phyloP scores from a whole-genome alignment of 2,329 filamentous ascomycete genomes.

The Rosellinia necatrix region DNA sequence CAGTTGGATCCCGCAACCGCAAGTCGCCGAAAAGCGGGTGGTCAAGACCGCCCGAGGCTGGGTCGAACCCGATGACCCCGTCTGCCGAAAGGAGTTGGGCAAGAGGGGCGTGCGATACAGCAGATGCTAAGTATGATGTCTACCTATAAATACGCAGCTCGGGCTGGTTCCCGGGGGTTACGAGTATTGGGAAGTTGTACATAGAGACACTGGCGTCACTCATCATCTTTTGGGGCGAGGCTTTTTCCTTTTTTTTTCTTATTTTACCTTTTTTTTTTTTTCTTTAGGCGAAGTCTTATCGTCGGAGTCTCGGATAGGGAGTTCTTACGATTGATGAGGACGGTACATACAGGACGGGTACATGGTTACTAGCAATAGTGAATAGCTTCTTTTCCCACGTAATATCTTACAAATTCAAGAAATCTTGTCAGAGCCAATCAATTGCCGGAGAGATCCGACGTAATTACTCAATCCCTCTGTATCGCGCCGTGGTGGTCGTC shows the following conservation, averaged over 20 bases:
- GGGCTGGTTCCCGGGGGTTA: constrained; percentile 19
- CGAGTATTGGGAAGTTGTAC: constrained; percentile 11
- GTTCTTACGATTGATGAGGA: constrained; percentile 14
- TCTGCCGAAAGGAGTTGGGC: constrained; percentile 73
- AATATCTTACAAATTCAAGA: constrained; percentile 3
- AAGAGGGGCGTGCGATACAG: constrained; percentile 66
- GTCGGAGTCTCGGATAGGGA: constrained; percentile 13
- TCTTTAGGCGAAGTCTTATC: no score
- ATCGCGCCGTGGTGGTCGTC: no score
- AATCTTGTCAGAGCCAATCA: neutral
- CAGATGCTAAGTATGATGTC: constrained; percentile 39
- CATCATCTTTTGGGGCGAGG: neutral
- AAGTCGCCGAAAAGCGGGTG: constrained; percentile 75
- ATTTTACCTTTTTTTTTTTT: no score
- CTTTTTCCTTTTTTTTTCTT: neutral
- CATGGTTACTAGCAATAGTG: constrained; percentile 31
- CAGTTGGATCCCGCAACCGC: constrained; percentile 75
- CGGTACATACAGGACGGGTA: constrained; percentile 16
- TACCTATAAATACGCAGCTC: neutral
- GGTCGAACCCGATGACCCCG: constrained; percentile 75
- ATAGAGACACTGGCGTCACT: constrained; percentile 13
- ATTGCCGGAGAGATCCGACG: neutral
- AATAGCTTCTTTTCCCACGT: constrained; percentile 8
- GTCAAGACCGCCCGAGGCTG: constrained; percentile 75
- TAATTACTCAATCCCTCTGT: neutral